A percentile compares a stretch with the other conserved stretches of the same genome.
These are phyloP conservation scores for Lecanicillium sp. DNA, from an alignment of 2,329 filamentous ascomycete species.

Conservation along the genomic window DNA sequence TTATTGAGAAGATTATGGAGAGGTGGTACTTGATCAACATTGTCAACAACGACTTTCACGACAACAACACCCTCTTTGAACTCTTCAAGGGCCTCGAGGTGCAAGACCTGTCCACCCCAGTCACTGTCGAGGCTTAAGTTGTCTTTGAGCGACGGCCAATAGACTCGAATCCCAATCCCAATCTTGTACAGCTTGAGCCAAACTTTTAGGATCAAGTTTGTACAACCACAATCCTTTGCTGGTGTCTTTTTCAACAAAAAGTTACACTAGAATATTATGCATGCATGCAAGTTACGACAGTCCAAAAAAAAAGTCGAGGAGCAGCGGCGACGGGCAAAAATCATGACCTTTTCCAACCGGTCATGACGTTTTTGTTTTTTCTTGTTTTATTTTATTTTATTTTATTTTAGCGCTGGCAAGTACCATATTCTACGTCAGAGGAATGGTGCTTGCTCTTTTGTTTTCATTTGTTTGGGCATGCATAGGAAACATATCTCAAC, in stretches of 20 bases:
- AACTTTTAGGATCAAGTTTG: too few relatives aligned
- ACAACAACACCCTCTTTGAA: conserved; percentile 71
- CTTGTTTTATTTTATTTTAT: background rate
- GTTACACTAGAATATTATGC: conserved; percentile 21
- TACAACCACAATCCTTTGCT: too few relatives aligned
- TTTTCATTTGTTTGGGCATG: conserved; percentile 9
- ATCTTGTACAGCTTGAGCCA: too few relatives aligned
- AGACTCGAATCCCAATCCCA: too few relatives aligned
- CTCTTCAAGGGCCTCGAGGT: conserved; percentile 73
- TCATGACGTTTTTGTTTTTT: conserved; percentile 6
- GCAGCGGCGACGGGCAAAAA: conserved; percentile 7
- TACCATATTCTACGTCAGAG: too few relatives aligned
- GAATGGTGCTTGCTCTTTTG: background rate
- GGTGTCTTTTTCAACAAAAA: conserved; percentile 35
- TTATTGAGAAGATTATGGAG: conserved; percentile 79
- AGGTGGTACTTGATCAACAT: conserved; percentile 95
- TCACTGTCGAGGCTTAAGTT: conserved; percentile 16
- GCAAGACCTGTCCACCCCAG: conserved; percentile 47
- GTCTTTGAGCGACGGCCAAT: too few relatives aligned
- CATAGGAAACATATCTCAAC: conserved; percentile 12
- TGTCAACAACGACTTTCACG: conserved; percentile 97
- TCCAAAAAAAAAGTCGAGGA: conserved; percentile 6
- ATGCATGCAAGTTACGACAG: conserved; percentile 9
- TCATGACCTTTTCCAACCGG: conserved; percentile 3
- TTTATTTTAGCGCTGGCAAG: background rate